Base-by-base conservation (phyloP, 2,329 filamentous ascomycete genomes). In the Aureobasidium sp. region DNA sequence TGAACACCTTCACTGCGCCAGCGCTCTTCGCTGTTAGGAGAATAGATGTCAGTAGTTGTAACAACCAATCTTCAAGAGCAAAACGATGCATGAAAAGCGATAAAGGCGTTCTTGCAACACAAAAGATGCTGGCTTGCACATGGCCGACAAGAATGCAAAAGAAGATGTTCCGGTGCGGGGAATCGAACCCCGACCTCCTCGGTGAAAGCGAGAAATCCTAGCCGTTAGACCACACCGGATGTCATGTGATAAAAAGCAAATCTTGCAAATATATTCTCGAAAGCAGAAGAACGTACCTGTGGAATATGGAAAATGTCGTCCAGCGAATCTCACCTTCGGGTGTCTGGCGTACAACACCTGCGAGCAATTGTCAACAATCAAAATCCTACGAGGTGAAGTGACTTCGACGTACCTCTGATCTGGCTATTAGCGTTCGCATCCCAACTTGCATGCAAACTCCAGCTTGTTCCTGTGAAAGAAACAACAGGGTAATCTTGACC, bases 1-100 rank as follows among this genome's bases (percentile, higher is more conserved):
- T 93, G 89, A 6, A 92, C 78, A 9, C 87, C 83, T 74, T 93
- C 89, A 68, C 85, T 88, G n/a, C 83, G 81, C 89, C 89, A 92
- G 27, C 87, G 78, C 68, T 88, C 85, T 65, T 89, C 80, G 52
- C 86, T 85, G 66, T 80, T 27, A 10, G 5, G 30, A 11, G 15
- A 6, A 8, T 7, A 7, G 7, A 7, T 27, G 27, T 55, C 36
- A 60, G 21, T 21, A 21, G 21, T 21, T 21, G 21, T 21, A 21
- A 21, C 21, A 21, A 21, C 21, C 21, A 21, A 21, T 21, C 21
- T 21, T 21, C 21, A 21, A 21, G 21, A 21, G 21, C 21, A 21
- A 21, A 21, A 21, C 21, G 21, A 21, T 21, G 21, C 21, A 21
- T 21, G 21, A 21, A 21, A 21, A 21, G 21, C 21, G 21, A 21